These are phyloP conservation scores for Dactylellina drechsleri DNA, from an alignment of 2,329 filamentous ascomycete species.

Conservation along the genomic window DNA sequence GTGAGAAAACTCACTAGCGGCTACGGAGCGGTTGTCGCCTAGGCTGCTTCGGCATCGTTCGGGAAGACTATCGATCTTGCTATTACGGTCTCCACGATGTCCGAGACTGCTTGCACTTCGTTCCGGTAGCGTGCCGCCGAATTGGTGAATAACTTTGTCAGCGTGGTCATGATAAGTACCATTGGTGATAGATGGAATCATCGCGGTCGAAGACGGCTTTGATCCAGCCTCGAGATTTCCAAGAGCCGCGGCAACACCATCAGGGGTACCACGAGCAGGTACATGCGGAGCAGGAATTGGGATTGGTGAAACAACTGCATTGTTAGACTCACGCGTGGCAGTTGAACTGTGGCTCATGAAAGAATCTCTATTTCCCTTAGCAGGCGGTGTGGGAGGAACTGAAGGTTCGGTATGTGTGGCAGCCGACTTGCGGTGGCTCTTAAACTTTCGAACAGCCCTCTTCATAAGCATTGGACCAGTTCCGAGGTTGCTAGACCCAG, in stretches of 20 bases:
- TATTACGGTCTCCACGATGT: conserved; percentile 31
- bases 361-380: conserved; percentile 46
- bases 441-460: conserved; percentile 41
- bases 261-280: background rate
- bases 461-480: conserved; percentile 46
- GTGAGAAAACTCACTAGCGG: background rate
- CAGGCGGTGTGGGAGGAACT: background rate
- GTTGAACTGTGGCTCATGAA: conserved; percentile 26
- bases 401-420: conserved; percentile 5
- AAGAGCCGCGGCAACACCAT: background rate
- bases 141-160: conserved; percentile 31
- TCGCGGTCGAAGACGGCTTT: background rate
- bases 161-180: conserved; percentile 47
- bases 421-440: conserved; percentile 36
- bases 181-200: conserved; percentile 22
- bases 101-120: conserved; percentile 50
- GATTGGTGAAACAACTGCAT: background rate
- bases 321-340: conserved; percentile 20
- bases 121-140: conserved; percentile 36
- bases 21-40: conserved; percentile 18
- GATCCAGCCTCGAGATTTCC: background rate
- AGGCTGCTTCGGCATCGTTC: conserved; percentile 41
- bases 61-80: conserved; percentile 9
- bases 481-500: conserved; percentile 47
- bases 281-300: conserved; percentile 17